These are phyloP conservation scores for Chalciporus chontae DNA, from an alignment of 768 basidiomycete species.

Conservation along the genomic window DNA sequence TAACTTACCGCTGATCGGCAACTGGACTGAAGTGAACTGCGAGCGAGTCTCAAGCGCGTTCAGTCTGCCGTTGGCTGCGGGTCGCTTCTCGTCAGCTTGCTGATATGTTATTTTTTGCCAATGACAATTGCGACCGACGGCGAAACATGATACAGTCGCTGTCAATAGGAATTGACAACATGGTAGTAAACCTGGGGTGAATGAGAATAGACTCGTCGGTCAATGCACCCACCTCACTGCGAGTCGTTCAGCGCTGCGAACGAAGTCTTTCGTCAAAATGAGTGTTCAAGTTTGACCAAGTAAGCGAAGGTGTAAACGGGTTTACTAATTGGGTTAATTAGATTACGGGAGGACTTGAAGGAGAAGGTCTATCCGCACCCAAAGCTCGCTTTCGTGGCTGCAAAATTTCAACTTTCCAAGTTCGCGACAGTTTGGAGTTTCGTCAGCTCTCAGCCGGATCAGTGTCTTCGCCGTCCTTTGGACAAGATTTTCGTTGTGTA, in stretches of 20 bases:
- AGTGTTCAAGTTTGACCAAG: slow-evolving; percentile 6
- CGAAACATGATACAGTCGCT: too few species aligned
- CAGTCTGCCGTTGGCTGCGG: too few species aligned
- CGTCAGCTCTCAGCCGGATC: slow-evolving; percentile 9
- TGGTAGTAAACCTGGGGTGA: too few species aligned
- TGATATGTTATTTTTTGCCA: neutral
- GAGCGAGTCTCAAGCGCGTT: too few species aligned
- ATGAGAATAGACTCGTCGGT: too few species aligned
- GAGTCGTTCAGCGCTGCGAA: too few species aligned
- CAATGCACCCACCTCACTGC: too few species aligned
- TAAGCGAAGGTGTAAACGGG: slow-evolving; percentile 13
- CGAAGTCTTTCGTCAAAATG: too few species aligned
- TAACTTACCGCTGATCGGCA: slow-evolving; percentile 6
- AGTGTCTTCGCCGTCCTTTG: slow-evolving; percentile 7
- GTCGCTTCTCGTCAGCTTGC: neutral
- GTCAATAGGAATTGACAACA: too few species aligned
- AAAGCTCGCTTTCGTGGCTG: slow-evolving; percentile 14
- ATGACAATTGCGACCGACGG: neutral
- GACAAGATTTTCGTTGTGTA: slow-evolving; percentile 17
- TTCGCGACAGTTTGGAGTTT: slow-evolving; percentile 10
- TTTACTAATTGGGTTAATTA: slow-evolving; percentile 19
- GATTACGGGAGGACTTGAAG: slow-evolving; percentile 23
- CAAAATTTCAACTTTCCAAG: slow-evolving; percentile 26
- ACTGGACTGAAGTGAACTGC: too few species aligned
- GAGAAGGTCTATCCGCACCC: slow-evolving; percentile 18